Conservation (phyloP, 768 basidiomycete genomes). For the Trichaptum fuscoviolaceum region DNA sequence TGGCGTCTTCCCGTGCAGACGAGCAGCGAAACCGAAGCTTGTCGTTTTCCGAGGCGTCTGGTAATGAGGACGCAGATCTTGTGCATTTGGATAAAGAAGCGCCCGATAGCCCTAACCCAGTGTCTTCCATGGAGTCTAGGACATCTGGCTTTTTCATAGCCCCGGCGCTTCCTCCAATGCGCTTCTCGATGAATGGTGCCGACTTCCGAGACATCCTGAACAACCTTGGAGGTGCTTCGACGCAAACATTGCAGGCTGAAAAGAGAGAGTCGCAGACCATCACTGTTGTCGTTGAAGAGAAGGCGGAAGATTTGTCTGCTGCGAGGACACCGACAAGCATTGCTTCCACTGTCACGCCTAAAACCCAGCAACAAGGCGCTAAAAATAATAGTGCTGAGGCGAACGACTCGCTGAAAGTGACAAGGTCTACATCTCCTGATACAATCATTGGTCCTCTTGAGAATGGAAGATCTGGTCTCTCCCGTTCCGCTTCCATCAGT, state of each 20-base stretch:
- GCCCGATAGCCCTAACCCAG: constrained; percentile 40
- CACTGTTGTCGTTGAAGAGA: not conserved
- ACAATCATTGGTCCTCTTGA: not conserved
- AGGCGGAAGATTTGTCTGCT: not conserved
- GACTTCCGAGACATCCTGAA: constrained; percentile 77
- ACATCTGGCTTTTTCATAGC: constrained; percentile 77
- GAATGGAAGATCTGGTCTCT: not conserved
- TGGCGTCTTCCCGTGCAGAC: constrained; percentile 16
- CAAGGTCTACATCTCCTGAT: not conserved
- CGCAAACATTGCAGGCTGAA: constrained; percentile 28
- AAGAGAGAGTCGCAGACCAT: not conserved
- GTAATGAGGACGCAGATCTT: not conserved
- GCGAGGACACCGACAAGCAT: not conserved
- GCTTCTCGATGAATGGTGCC: constrained; percentile 79
- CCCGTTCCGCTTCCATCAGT: not conserved
- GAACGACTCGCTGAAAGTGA: not conserved
- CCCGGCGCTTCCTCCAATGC: constrained; percentile 83
- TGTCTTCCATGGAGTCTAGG: constrained; percentile 28
- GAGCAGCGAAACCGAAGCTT: constrained; percentile 26
- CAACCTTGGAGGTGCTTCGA: constrained; percentile 47
- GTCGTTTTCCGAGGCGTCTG: constrained; percentile 9
- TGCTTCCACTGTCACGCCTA: not conserved
- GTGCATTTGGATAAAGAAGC: constrained; percentile 15
- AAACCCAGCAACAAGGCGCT: not conserved
- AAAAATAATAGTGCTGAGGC: not conserved